These are phyloP conservation scores for Bacidia rubella DNA, from an alignment of 495 filamentous ascomycete species.

Conservation along the genomic window DNA sequence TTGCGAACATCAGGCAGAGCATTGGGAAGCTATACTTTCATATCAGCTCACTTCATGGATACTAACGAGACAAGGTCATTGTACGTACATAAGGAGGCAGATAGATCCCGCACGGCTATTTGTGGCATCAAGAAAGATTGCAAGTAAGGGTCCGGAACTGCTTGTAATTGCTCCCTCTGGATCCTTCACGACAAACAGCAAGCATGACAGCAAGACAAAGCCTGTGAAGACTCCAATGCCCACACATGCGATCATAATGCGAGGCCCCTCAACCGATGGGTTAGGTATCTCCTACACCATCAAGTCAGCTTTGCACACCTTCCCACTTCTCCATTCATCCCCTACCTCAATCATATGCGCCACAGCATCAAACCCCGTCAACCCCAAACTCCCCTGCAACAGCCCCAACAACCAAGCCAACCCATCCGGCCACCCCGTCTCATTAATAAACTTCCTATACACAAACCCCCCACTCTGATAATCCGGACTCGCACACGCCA, in stretches of 20 bases:
- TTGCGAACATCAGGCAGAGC: conserved; percentile 57
- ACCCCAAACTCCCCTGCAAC: conserved; percentile 45
- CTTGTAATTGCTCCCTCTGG: conserved; percentile 47
- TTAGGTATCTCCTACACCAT: conserved; percentile 53
- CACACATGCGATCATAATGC: conserved; percentile 61
- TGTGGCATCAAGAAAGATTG: conserved; percentile 60
- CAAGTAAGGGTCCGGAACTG: conserved; percentile 48
- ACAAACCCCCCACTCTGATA: conserved; percentile 46
- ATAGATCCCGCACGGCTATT: conserved; percentile 49
- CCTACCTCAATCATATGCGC: conserved; percentile 40
- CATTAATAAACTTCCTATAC: conserved; percentile 44
- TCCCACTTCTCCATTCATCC: neutral
- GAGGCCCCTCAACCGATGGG: conserved; percentile 48
- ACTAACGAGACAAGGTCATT: neutral
- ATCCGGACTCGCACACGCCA: conserved; percentile 47
- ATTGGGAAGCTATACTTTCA: conserved; percentile 43
- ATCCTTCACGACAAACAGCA: conserved; percentile 50
- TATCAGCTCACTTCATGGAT: conserved; percentile 11
- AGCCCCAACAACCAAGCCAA: conserved; percentile 50
- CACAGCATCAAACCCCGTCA: conserved; percentile 51
- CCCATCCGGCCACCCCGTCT: conserved; percentile 49
- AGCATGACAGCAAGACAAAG: conserved; percentile 49
- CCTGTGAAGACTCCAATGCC: conserved; percentile 55
- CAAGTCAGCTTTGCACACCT: conserved; percentile 24
- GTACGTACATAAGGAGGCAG: conserved; percentile 48